A percentile compares a stretch with the other conserved stretches of the same genome.
Evolutionary conservation across 2,329 filamentous ascomycete genomes (phyloP).

Genomic region (Colletotrichum tropicale): DNA sequence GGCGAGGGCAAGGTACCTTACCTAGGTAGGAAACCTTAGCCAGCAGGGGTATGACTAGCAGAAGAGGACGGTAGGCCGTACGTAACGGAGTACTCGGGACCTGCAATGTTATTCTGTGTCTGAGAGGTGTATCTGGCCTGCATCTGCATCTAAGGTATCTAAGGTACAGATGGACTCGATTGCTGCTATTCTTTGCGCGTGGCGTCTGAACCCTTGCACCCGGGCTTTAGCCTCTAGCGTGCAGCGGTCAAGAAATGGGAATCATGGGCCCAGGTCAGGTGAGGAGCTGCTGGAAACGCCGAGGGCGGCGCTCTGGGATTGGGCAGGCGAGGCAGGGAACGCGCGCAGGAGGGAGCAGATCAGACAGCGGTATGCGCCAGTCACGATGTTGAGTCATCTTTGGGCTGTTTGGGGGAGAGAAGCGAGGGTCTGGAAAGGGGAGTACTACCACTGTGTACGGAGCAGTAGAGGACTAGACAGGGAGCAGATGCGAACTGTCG

Average conservation of each 20-base stretch:
- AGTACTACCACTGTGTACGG: neutral
- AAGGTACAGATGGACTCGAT: neutral
- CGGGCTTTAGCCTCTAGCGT: conserved; percentile 13
- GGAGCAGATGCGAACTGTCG: conserved; percentile 6
- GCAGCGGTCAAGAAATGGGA: conserved; percentile 26
- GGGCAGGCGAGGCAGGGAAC: conserved; percentile 20
- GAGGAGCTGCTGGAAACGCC: conserved; percentile 24
- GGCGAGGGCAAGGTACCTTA: neutral
- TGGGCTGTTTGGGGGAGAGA: neutral
- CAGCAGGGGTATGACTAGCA: conserved; percentile 26
- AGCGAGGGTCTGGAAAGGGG: neutral
- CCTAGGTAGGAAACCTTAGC: neutral
- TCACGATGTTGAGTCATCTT: conserved; percentile 25
- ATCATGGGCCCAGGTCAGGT: conserved; percentile 31
- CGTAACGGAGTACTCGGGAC: neutral
- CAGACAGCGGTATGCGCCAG: conserved; percentile 19
- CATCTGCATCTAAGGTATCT: neutral
- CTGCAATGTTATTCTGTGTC: neutral
- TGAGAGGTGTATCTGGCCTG: neutral
- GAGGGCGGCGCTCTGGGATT: conserved; percentile 25
- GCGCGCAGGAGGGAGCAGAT: conserved; percentile 25
- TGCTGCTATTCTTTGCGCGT: conserved; percentile 23
- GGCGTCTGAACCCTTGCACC: conserved; percentile 13
- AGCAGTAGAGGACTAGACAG: neutral
- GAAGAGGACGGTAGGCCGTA: neutral